phyloP scores from a whole-genome alignment of 2,329 filamentous ascomycete genomes.

The Alternaria ventricosa region DNA sequence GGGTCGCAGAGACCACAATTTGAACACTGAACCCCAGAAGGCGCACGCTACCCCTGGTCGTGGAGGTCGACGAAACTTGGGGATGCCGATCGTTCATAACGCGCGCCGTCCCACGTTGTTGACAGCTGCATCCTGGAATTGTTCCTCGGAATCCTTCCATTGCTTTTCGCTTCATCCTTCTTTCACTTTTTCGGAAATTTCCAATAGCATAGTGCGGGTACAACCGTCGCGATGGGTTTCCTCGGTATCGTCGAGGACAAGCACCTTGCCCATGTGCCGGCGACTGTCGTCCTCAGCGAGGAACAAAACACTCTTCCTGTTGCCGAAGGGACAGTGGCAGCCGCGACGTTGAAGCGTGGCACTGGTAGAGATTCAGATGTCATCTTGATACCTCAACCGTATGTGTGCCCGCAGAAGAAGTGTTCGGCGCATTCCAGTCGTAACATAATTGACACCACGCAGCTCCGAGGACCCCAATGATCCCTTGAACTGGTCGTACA shows the following conservation, averaged over 20 bases:
- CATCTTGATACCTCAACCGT: slow-evolving; percentile 45
- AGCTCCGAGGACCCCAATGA: slow-evolving; percentile 44
- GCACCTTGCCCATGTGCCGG: slow-evolving; percentile 43
- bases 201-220: neutral
- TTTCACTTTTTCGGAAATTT: neutral
- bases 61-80: neutral
- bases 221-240: slow-evolving; percentile 36
- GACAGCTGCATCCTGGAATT: neutral
- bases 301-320: slow-evolving; percentile 16
- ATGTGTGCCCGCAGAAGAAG: slow-evolving; percentile 33
- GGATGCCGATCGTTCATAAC: slow-evolving; percentile 16
- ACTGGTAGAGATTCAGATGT: slow-evolving; percentile 43
- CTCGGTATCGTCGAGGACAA: slow-evolving; percentile 44
- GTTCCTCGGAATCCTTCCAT: neutral
- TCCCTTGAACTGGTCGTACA: slow-evolving; percentile 43
- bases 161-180: neutral
- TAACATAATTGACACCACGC: slow-evolving; percentile 49
- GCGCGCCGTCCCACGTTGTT: slow-evolving; percentile 1
- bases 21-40: slow-evolving; percentile 8
- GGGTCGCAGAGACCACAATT: slow-evolving; percentile 16
- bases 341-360: slow-evolving; percentile 39
- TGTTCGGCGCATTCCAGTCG: neutral
- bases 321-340: slow-evolving; percentile 13
- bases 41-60: slow-evolving; percentile 5
- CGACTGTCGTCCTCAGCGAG: slow-evolving; percentile 42